Evolutionary conservation across 2,329 filamentous ascomycete genomes (phyloP).

Genomic region (Macrophomina pseudophaseolina): DNA sequence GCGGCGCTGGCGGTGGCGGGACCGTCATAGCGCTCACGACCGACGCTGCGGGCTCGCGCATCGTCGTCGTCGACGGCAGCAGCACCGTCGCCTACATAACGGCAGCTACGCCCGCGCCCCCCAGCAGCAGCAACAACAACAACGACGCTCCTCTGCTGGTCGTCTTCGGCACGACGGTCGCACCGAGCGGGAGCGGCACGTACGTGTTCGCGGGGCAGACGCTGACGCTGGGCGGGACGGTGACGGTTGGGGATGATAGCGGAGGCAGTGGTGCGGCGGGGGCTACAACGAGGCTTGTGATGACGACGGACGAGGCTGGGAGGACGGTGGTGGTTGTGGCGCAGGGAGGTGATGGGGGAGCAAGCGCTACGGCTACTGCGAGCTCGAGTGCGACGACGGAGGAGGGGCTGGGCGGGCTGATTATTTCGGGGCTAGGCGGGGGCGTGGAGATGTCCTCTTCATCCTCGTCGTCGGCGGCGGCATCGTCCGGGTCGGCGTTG

Average conservation of each 20-base stretch:
- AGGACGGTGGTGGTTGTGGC: conserved; percentile 4
- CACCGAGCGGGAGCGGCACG: background rate
- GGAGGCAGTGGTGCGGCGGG: background rate
- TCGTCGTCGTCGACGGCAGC: background rate
- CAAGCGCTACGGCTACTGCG: too few relatives aligned
- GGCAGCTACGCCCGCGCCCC: background rate
- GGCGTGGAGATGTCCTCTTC: background rate
- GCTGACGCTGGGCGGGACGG: background rate
- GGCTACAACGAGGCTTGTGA: background rate
- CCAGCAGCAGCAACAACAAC: too few relatives aligned
- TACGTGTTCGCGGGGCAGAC: background rate
- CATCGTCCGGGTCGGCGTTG: background rate
- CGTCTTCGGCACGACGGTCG: background rate
- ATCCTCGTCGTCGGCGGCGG: background rate
- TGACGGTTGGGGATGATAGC: background rate
- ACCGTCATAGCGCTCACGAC: background rate
- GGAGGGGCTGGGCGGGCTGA: background rate
- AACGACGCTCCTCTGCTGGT: background rate
- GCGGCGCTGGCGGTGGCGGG: background rate
- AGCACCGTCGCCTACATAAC: background rate
- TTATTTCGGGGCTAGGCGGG: background rate
- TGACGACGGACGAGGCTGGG: conserved; percentile 1
- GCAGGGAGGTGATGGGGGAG: background rate
- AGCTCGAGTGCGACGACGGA: background rate
- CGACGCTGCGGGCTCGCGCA: background rate